Base-by-base conservation (phyloP, 805 yeast species). In the Saccharomycopsis olivae region DNA sequence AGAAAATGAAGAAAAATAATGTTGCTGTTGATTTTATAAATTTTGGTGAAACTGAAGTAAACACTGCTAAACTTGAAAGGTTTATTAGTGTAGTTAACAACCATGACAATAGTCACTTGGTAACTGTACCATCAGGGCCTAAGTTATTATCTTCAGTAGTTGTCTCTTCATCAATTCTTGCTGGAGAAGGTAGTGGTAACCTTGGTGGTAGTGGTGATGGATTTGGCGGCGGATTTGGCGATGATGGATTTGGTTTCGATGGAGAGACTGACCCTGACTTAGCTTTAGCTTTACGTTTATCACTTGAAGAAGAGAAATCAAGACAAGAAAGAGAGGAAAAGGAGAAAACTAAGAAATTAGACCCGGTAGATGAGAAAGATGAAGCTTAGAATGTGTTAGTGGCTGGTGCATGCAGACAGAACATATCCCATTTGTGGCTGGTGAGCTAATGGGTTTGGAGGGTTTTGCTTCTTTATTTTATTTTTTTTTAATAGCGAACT, bases 231-330 rank as follows among this genome's bases (percentile, higher is more conserved):
- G 41, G 39, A 20, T 52, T 53, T 27, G 62, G 60, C 11, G 53
- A 47, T 24, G 69, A 66, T 44, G 71, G 65, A 36, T 75, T 75
- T 61, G 85, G 77, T 42, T 69, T 79, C 53, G 97, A 89, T 60
- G 89, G 95, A 24, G 77, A 78, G 49, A 81, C 86, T 76, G 98
- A 92, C 53, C 97, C 97, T 24, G 98, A 92, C 61, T 73, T 92
- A 56, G 98, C 97, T 0, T 69, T 92, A 68, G 98, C 97, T 1
- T 72, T 92, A 53, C 77, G 97, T 56, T 68, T 92, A 59, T 89
- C 97, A 1, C 68, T 92, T 53, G 97, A 92, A 56, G 98, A 92
- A 56, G 97, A 89, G 57, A 83, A 80, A 52, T 79, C 84, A 38
- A 76, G 97, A 64, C 96, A 86, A 56, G 95, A 84, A 49, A 72